Evolutionary conservation across 257 asterid genomes (phyloP).

Genomic region (Solanum appendiculatum): DNA sequence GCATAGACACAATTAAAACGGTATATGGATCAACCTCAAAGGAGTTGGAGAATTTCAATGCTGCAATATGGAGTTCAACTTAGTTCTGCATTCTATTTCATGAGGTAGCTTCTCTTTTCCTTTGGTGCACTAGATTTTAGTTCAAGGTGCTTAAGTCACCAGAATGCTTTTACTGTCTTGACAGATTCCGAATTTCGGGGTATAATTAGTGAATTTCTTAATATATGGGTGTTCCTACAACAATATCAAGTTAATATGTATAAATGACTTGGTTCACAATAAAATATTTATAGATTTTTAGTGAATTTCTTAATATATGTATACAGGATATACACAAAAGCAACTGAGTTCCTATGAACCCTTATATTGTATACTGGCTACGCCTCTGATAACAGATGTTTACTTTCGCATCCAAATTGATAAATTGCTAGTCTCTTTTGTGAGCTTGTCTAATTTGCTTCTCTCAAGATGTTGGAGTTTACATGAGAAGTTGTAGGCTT

Average conservation of each 20-base stretch:
- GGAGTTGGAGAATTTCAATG: slow-evolving; percentile 63
- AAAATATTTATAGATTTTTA: neutral
- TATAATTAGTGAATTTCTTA: neutral
- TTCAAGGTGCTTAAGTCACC: neutral
- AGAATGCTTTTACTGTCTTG: neutral
- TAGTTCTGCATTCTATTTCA: neutral
- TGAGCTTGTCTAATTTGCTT: neutral
- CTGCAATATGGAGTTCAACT: slow-evolving; percentile 43
- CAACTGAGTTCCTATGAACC: neutral
- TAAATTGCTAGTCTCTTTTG: neutral
- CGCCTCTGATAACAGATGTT: neutral
- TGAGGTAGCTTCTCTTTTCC: neutral
- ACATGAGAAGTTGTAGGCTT: neutral
- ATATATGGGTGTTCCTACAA: neutral
- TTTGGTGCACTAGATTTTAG: neutral
- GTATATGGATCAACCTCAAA: slow-evolving; percentile 54
- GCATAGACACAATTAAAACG: slow-evolving; percentile 76
- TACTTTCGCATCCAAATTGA: neutral
- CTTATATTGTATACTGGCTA: neutral
- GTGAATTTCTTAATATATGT: neutral
- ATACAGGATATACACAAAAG: neutral
- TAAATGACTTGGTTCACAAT: neutral
- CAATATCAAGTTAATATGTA: neutral
- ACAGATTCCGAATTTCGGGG: neutral
- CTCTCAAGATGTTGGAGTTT: neutral